Evolutionary conservation across 495 filamentous ascomycete genomes (phyloP), one percentile per base, ranked within the genome.

Genomic region (Penicillium silybi): DNA sequence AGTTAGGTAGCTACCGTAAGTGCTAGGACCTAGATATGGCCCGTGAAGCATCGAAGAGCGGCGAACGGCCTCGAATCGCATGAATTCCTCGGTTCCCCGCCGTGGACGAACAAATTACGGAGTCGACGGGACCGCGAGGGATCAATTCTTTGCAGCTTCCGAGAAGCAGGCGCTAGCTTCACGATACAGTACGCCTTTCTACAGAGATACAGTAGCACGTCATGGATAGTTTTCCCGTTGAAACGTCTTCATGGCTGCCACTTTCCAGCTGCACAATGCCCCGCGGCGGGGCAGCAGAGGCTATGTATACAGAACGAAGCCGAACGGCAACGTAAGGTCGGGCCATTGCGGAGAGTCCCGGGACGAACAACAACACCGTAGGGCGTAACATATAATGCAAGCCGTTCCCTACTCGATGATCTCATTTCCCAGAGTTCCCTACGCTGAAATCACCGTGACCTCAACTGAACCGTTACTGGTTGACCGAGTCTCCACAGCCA

Each of bases 51-150:
- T 44, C 27, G 61, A 67, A 67, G 39, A 27, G 16, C 29, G 54
- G 41, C 54, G 66, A 67, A 67, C 43, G 59, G 51, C 43, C 44
- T 69, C 53, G 66, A 67, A 39, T 9, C 18, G 37, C 37, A 13
- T 32, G 37, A 19, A 64, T 52, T 54, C 46, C 48, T 61, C 57
- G 53, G 51, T 47, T 59, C 60, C 62, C 67, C 66, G 66, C 65
- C 52, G 40, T 48, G 6, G 51, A 60, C 71, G 71, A 74, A 71
- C 68, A 69, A 71, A 66, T 66, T 55, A 67, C 71, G 71, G 70
- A 67, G 59, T 50, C 18, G 44, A 57, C 51, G 57, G 62, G 13
- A 20, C 34, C n/a, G 10, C 11, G 20, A 27, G 38, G 37, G 59
- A 55, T 59, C 44, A 64, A 63, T 56, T 29, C 51, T 61, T 62